Evolutionary conservation across 345 rosid genomes (phyloP), one percentile per base, ranked within the genome.

Genomic region (Sonneratia alba): DNA sequence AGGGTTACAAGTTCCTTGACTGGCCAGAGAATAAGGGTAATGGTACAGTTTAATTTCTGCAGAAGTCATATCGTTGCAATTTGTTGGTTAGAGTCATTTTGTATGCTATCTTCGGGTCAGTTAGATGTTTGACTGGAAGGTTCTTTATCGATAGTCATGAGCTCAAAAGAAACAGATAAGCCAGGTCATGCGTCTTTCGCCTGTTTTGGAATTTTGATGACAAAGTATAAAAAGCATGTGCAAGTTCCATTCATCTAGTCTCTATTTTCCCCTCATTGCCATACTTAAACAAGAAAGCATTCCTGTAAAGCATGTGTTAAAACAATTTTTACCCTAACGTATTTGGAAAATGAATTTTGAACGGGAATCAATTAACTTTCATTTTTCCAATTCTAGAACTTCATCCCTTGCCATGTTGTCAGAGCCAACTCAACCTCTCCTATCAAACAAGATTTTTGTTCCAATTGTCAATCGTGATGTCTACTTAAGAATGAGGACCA

Each of bases 1-100:
- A 80, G 74, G 83, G 86, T 36, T 81, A 77, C 83, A 90, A 87
- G 77, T 90, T 92, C 84, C 87, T 92, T 19, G 89, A 90, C 74
- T 87, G 92, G 91, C 91, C 91, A 1, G 57, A 71, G 64, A 57
- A 62, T 64, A 73, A 70, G 49, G 15, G 68, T 56, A 38, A 38
- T 27, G 55, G 76, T 72, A 36, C 55, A 40, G 70, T 53, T 70
- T 13, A 49, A 59, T 55, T 14, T 3, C 49, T 43, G 27, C 27
- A 14, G 5, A 5, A 21, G 59, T 55, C 32, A 16, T 18, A 51
- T 0, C 3, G 22, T 14, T 59, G 64, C 36, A 56, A 3, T 59
- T 59, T 59, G 36, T 9, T 65, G 13, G 68, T 38, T 65, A 10
- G 24, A 24, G 6, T 36, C n/a, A 21, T 65, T 36, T 36, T 59